These are phyloP conservation scores for Meredithiella fracta DNA, from an alignment of 2,329 filamentous ascomycete genomes.

Conservation along the genomic window DNA sequence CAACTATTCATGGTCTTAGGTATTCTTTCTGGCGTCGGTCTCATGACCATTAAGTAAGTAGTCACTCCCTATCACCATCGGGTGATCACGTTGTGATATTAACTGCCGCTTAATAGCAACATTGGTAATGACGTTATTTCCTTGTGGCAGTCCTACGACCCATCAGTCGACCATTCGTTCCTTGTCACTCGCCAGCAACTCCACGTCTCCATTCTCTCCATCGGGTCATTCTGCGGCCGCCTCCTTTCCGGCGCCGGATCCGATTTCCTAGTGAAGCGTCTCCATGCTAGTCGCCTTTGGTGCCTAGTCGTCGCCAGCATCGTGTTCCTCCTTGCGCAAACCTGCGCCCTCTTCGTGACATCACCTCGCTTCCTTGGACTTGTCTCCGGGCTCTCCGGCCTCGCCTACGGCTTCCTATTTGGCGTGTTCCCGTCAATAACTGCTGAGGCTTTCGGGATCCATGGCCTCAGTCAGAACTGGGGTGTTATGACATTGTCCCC, in stretches of 20 bases:
- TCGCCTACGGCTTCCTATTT: constrained; percentile 87
- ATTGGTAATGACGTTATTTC: constrained; percentile 83
- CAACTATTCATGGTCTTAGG: constrained; percentile 76
- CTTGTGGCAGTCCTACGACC: constrained; percentile 75
- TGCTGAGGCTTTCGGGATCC: constrained; percentile 79
- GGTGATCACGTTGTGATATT: constrained; percentile 6
- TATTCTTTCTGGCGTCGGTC: constrained; percentile 75
- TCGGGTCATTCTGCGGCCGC: constrained; percentile 72
- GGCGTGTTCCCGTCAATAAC: constrained; percentile 83
- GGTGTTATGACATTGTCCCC: constrained; percentile 84
- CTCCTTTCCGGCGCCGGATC: constrained; percentile 73
- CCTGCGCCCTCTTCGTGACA: constrained; percentile 56
- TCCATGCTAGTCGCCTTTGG: constrained; percentile 75
- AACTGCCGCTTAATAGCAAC: constrained; percentile 41
- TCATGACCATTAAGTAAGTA: constrained; percentile 97
- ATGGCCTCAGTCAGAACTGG: constrained; percentile 88
- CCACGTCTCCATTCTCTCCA: constrained; percentile 86
- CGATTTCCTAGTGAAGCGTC: constrained; percentile 69
- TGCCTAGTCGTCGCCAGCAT: constrained; percentile 63
- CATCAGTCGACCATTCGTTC: constrained; percentile 52
- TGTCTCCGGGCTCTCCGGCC: constrained; percentile 68
- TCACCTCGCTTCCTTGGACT: constrained; percentile 63
- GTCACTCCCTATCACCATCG: not conserved
- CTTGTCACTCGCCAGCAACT: constrained; percentile 70
- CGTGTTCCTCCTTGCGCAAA: constrained; percentile 65